Percentiles rank a stretch among this genome's conserved stretches.
These are phyloP conservation scores for Epichloe brachyelytri DNA, from an alignment of 2,329 filamentous ascomycete species.

Conservation along the genomic window DNA sequence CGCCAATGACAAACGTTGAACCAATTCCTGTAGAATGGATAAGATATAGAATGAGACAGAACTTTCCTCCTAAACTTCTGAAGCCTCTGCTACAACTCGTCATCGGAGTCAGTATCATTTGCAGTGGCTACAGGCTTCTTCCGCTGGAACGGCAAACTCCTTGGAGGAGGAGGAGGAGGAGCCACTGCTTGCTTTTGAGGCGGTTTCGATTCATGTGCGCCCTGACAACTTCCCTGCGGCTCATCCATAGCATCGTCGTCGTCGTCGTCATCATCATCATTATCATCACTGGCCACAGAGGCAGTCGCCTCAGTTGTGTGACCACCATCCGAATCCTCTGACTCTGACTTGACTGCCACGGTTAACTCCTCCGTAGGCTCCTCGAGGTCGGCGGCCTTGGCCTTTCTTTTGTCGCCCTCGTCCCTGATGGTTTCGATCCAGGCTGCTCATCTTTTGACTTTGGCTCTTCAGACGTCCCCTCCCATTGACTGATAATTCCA, in stretches of 20 bases:
- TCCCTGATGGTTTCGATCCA: slow-evolving; percentile 18
- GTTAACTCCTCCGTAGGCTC: slow-evolving; percentile 35
- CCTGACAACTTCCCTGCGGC: not conserved
- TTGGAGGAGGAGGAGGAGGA: slow-evolving; percentile 26
- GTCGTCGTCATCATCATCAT: slow-evolving; percentile 18
- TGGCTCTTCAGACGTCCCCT: slow-evolving; percentile 16
- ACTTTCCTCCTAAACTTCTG: not conserved
- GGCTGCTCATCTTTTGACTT: slow-evolving; percentile 12
- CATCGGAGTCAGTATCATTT: slow-evolving; percentile 42
- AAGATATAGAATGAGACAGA: not conserved
- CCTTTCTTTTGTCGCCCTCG: slow-evolving; percentile 37
- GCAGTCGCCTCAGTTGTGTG: slow-evolving; percentile 27
- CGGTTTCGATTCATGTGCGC: slow-evolving; percentile 2
- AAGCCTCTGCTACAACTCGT: slow-evolving; percentile 30
- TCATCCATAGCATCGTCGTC: not conserved
- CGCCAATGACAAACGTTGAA: slow-evolving; percentile 31
- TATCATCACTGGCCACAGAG: slow-evolving; percentile 30
- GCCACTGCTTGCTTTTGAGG: slow-evolving; percentile 13
- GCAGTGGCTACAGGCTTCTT: slow-evolving; percentile 15
- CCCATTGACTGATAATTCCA: slow-evolving; percentile 22
- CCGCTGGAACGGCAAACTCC: slow-evolving; percentile 33
- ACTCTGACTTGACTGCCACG: slow-evolving; percentile 16
- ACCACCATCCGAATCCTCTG: slow-evolving; percentile 28
- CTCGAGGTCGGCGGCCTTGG: slow-evolving; percentile 26
- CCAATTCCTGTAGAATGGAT: not conserved